Percentiles rank a stretch among this genome's conserved stretches.
Evolutionary conservation across 106 monocot genomes (phyloP).

Genomic region (Dioscorea dumetorum): DNA sequence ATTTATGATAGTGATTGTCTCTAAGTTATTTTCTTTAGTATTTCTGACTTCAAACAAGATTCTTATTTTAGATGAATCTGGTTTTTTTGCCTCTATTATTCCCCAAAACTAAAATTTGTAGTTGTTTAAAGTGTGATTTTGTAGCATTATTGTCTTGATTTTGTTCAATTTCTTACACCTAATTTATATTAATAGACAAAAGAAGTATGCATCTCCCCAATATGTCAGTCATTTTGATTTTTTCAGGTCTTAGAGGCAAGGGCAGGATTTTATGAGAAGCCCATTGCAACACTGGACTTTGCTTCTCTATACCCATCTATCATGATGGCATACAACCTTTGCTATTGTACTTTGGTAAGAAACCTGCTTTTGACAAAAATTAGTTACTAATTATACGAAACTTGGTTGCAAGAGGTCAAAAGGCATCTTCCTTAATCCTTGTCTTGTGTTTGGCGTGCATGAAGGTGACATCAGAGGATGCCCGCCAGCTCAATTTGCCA

Average conservation of each 20-base stretch:
- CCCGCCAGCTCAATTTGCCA: constrained; percentile 69
- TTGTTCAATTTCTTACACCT: neutral
- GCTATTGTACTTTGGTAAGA: constrained; percentile 95
- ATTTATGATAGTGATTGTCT: too few relatives aligned
- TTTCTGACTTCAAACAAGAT: too few relatives aligned
- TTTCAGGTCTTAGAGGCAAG: constrained; percentile 93
- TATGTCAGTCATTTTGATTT: neutral
- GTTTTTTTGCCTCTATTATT: too few relatives aligned
- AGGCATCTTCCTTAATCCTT: neutral
- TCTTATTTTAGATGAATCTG: too few relatives aligned
- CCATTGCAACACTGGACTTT: constrained; percentile 97
- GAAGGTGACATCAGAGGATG: constrained; percentile 84
- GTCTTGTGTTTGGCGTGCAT: constrained; percentile 2
- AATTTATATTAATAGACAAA: too few relatives aligned
- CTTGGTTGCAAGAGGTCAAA: neutral
- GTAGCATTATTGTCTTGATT: neutral
- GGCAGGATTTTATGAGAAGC: constrained; percentile 98
- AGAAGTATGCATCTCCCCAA: too few relatives aligned
- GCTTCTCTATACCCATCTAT: constrained; percentile 99
- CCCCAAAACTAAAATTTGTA: too few relatives aligned
- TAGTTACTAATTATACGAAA: neutral
- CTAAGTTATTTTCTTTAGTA: too few relatives aligned
- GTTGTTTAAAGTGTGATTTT: neutral
- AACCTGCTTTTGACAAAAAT: neutral
- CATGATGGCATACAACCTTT: constrained; percentile 99